phyloP scores from a whole-genome alignment of 495 filamentous ascomycete genomes.

The Xylaria flabelliformis region DNA sequence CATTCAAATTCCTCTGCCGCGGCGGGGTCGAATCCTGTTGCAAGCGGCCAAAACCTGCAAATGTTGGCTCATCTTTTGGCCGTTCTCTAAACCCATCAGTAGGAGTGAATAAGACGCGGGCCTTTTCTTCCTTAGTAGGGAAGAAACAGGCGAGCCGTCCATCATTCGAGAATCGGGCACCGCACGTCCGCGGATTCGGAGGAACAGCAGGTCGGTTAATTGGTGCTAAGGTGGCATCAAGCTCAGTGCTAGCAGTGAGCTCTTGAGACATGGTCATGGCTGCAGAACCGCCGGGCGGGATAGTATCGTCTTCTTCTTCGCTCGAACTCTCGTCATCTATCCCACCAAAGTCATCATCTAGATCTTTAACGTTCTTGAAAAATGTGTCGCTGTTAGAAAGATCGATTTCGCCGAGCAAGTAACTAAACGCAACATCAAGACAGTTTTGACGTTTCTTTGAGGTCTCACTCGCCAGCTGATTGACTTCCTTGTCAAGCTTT shows the following conservation, averaged over 20 bases:
- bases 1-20: conserved; percentile 53
- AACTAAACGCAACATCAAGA: conserved; percentile 80
- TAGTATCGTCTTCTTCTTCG: conserved; percentile 79
- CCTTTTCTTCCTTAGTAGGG: conserved; percentile 77
- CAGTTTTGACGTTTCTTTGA: conserved; percentile 74
- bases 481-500: conserved; percentile 69
- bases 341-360: conserved; percentile 66
- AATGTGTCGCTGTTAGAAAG: conserved; percentile 76
- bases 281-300: conserved; percentile 58
- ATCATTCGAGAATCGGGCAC: conserved; percentile 76
- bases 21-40: conserved; percentile 55
- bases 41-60: conserved; percentile 89
- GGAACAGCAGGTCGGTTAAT: conserved; percentile 77
- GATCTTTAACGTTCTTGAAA: conserved; percentile 66
- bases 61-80: conserved; percentile 70
- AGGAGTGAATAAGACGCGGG: conserved; percentile 62
- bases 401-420: conserved; percentile 82
- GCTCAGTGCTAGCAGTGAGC: conserved; percentile 56
- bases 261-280: conserved; percentile 60
- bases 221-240: conserved; percentile 58
- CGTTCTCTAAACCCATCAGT: conserved; percentile 67
- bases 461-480: conserved; percentile 72
- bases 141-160: conserved; percentile 88
- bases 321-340: conserved; percentile 75
- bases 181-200: conserved; percentile 75